Conservation (phyloP, 2,329 filamentous ascomycete genomes). For the Paracoccidioides brasiliensis region DNA sequence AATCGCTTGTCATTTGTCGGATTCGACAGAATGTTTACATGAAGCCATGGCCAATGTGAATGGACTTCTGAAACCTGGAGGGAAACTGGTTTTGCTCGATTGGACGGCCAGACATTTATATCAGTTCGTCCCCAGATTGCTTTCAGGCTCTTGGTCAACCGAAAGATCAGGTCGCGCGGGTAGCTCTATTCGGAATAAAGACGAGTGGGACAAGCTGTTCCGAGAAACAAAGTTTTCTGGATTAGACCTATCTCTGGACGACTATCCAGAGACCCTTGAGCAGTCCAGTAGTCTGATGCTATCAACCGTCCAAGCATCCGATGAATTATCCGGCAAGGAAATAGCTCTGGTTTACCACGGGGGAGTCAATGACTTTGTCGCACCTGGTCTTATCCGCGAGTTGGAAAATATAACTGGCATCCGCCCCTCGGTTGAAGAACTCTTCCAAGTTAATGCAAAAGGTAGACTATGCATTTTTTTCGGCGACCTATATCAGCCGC, state of each 20-base stretch:
- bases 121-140: slow-evolving; percentile 17
- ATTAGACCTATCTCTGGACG: background rate
- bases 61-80: slow-evolving; percentile 28
- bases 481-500: background rate
- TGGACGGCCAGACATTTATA: slow-evolving; percentile 16
- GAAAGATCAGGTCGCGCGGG: background rate
- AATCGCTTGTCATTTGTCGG: slow-evolving; percentile 25
- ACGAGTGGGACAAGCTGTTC: background rate
- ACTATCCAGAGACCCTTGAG: background rate
- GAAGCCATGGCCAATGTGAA: slow-evolving; percentile 20
- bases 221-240: background rate
- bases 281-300: background rate
- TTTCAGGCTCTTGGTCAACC: slow-evolving; percentile 21
- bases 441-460: background rate
- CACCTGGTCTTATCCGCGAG: background rate
- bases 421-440: background rate
- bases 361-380: background rate
- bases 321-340: background rate
- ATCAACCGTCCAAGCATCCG: background rate
- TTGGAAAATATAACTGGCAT: background rate
- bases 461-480: background rate
- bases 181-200: background rate
- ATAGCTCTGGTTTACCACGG: background rate
- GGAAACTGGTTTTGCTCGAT: slow-evolving; percentile 31
- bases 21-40: slow-evolving; percentile 21